phyloP scores from a whole-genome alignment of 2,329 filamentous ascomycete species.

The Epicoccum sorghinum region DNA sequence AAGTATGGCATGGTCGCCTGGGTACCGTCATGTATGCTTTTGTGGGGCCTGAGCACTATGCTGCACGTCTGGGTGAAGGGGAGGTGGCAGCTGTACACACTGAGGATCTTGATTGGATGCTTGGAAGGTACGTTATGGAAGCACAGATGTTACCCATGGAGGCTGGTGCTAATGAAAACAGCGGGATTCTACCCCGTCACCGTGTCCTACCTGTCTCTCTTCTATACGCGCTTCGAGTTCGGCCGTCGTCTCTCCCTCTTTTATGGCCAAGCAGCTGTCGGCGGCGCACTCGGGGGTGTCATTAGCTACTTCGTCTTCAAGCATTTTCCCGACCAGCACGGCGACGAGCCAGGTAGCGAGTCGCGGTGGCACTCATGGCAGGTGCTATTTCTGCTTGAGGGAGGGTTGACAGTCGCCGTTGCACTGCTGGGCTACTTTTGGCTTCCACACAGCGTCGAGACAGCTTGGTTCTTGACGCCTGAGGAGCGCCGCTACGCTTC shows the following conservation, averaged over 20 bases:
- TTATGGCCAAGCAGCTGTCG: slow-evolving; percentile 63
- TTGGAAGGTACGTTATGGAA: slow-evolving; percentile 49
- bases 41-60: slow-evolving; percentile 59
- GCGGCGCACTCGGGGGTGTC: slow-evolving; percentile 62
- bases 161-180: slow-evolving; percentile 29
- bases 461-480: slow-evolving; percentile 58
- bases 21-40: slow-evolving; percentile 64
- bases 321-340: slow-evolving; percentile 40
- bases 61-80: slow-evolving; percentile 55
- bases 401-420: slow-evolving; percentile 53
- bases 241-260: slow-evolving; percentile 61
- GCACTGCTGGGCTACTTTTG: slow-evolving; percentile 57
- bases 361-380: slow-evolving; percentile 56
- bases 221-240: slow-evolving; percentile 65
- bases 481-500: slow-evolving; percentile 56
- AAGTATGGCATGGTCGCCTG: slow-evolving; percentile 62
- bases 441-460: slow-evolving; percentile 57
- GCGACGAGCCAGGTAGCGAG: slow-evolving; percentile 9
- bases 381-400: slow-evolving; percentile 58
- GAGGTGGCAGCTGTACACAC: slow-evolving; percentile 55
- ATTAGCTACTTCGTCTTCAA: slow-evolving; percentile 59
- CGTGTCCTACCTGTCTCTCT: slow-evolving; percentile 64
- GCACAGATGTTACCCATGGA: neutral
- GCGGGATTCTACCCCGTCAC: slow-evolving; percentile 66
- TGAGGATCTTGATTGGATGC: slow-evolving; percentile 55